These are phyloP conservation scores for Fraxinus paxiana DNA, from an alignment of 305 asterid species.

Conservation along the genomic window DNA sequence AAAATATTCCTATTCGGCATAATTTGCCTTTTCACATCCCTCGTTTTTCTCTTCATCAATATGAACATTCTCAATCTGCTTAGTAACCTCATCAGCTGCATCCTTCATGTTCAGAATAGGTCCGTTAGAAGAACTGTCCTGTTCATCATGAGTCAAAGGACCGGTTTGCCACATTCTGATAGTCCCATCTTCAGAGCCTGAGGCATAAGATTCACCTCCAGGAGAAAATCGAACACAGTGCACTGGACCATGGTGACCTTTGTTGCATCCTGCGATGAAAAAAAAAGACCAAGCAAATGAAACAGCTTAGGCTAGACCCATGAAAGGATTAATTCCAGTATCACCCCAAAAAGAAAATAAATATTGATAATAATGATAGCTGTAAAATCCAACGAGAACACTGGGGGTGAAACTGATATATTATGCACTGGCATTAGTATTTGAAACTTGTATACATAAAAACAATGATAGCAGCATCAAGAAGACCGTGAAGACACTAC, in stretches of 20 bases:
- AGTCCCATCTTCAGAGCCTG: constrained; percentile 98
- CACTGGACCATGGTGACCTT: constrained; percentile 98
- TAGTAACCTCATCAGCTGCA: constrained; percentile 42
- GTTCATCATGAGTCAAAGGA: constrained; percentile 45
- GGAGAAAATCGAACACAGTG: constrained; percentile 96
- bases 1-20: constrained; percentile 27
- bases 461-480: background rate
- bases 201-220: constrained; percentile 83
- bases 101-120: constrained; percentile 41
- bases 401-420: background rate
- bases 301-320: background rate
- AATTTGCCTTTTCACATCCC: constrained; percentile 30
- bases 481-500: background rate
- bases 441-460: background rate
- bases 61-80: constrained; percentile 54
- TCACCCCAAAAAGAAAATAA: background rate
- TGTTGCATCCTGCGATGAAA: constrained; percentile 67
- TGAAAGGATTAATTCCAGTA: background rate
- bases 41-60: constrained; percentile 37
- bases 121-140: constrained; percentile 38
- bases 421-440: background rate
- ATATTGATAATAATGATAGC: background rate
- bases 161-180: constrained; percentile 87
- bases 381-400: background rate
- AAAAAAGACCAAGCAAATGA: background rate